Percentiles rank a stretch among this genome's conserved stretches.
phyloP scores from a whole-genome alignment of 2,329 filamentous ascomycete species.

The Fusarium albosuccineum region DNA sequence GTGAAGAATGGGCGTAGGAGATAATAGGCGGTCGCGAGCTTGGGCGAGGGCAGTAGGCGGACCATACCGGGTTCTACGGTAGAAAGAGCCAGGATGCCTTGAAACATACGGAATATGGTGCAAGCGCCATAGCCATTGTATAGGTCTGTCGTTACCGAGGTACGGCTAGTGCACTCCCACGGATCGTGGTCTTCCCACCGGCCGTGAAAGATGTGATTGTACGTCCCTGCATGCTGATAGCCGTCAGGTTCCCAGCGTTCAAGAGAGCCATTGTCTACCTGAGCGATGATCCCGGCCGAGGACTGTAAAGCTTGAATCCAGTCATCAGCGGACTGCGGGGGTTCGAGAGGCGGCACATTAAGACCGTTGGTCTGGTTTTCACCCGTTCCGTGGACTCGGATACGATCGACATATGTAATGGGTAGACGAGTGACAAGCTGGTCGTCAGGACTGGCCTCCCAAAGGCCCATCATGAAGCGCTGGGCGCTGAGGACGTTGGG shows the following conservation, averaged over 20 bases:
- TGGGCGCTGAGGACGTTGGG: conserved; percentile 73
- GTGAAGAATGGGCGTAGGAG: conserved; percentile 73
- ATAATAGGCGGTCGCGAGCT: conserved; percentile 81
- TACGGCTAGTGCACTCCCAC: conserved; percentile 66
- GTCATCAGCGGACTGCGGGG: conserved; percentile 52
- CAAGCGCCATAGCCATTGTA: conserved; percentile 71
- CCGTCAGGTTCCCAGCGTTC: conserved; percentile 80
- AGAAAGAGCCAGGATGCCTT: conserved; percentile 67
- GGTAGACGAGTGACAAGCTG: conserved; percentile 72
- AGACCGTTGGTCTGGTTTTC: conserved; percentile 39
- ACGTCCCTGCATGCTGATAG: conserved; percentile 71
- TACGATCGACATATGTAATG: conserved; percentile 76
- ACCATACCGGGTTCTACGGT: conserved; percentile 75
- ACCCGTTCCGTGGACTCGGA: conserved; percentile 72
- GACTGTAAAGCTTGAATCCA: conserved; percentile 58
- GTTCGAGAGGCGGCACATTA: conserved; percentile 40
- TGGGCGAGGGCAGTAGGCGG: conserved; percentile 79
- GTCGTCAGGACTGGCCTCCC: conserved; percentile 69
- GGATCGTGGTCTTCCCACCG: conserved; percentile 69
- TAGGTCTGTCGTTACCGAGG: conserved; percentile 66
- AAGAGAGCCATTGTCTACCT: conserved; percentile 78
- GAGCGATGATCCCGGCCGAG: conserved; percentile 68
- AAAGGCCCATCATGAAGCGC: conserved; percentile 75
- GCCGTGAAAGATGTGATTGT: conserved; percentile 66
- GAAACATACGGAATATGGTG: conserved; percentile 71